phyloP scores from a whole-genome alignment of 352 stramenopile genomes.

The Blastocystis sp. region DNA sequence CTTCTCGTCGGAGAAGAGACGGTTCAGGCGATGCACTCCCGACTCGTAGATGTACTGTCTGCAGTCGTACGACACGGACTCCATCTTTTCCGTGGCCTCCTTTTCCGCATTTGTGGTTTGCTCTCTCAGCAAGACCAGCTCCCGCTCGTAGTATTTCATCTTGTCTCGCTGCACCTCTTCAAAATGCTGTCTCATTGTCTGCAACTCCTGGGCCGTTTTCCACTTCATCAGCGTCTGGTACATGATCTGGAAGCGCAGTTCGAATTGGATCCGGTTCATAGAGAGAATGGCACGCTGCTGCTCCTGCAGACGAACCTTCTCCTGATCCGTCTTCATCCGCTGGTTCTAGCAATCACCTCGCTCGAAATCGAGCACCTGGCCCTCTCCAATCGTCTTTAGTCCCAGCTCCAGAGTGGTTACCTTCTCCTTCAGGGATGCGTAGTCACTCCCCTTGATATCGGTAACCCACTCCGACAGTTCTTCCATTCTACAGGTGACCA shows the following conservation, averaged over 20 bases:
- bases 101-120: background rate
- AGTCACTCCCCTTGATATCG: constrained; percentile 64
- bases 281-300: background rate
- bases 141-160: background rate
- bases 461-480: constrained; percentile 19
- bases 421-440: constrained; percentile 58
- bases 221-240: constrained; percentile 3
- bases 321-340: constrained; percentile 27
- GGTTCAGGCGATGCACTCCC: background rate
- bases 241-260: background rate
- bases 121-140: background rate
- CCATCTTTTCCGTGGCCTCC: background rate
- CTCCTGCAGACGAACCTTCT: constrained; percentile 13
- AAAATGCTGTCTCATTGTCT: background rate
- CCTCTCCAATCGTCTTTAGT: constrained; percentile 26
- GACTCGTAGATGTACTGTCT: background rate
- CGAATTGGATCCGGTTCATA: background rate
- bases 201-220: background rate
- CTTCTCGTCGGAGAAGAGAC: background rate
- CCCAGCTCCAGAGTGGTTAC: constrained; percentile 36
- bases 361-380: background rate
- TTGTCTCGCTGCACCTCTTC: background rate
- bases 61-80: background rate
- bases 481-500: constrained; percentile 26
- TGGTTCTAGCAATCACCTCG: background rate